phyloP scores from a whole-genome alignment of 2,329 filamentous ascomycete species.

The Fusarium pilosicola region DNA sequence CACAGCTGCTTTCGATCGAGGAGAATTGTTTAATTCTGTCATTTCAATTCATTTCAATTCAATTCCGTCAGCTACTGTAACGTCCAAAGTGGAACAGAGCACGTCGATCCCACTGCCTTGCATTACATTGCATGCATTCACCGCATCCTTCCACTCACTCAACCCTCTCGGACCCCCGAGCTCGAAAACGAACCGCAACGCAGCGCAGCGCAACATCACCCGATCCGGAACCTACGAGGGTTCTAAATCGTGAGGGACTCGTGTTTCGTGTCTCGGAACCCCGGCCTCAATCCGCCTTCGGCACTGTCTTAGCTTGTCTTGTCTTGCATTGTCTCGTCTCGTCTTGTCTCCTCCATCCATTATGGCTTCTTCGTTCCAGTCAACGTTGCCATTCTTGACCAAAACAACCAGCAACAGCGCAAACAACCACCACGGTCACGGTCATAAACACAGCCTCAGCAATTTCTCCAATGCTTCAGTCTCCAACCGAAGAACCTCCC shows the following conservation, averaged over 20 bases:
- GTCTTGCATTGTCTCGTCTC: conserved; percentile 5
- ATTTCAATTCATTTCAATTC: neutral
- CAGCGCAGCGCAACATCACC: conserved; percentile 25
- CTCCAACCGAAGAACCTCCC: conserved; percentile 60
- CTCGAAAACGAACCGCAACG: neutral
- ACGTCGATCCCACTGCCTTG: conserved; percentile 33
- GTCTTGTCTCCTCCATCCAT: conserved; percentile 23
- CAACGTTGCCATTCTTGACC: conserved; percentile 55
- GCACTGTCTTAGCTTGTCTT: conserved; percentile 6
- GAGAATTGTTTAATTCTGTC: conserved; percentile 4
- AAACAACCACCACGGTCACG: conserved; percentile 4
- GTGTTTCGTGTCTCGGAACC: conserved; percentile 30
- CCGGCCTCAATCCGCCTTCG: conserved; percentile 22
- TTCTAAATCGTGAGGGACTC: conserved; percentile 14
- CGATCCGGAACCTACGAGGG: conserved; percentile 37
- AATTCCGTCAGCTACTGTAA: conserved; percentile 8
- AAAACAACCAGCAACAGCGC: conserved; percentile 45
- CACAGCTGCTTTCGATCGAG: conserved; percentile 7
- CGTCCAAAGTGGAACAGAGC: conserved; percentile 32
- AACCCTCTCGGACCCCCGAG: conserved; percentile 30
- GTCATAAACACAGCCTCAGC: conserved; percentile 50
- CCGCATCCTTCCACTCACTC: conserved; percentile 36
- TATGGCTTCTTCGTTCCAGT: conserved; percentile 45
- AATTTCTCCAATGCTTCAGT: conserved; percentile 48
- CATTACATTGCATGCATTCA: conserved; percentile 34